Conservation (phyloP, 129 eudicot genomes). For the Pulicaria dysenterica region DNA sequence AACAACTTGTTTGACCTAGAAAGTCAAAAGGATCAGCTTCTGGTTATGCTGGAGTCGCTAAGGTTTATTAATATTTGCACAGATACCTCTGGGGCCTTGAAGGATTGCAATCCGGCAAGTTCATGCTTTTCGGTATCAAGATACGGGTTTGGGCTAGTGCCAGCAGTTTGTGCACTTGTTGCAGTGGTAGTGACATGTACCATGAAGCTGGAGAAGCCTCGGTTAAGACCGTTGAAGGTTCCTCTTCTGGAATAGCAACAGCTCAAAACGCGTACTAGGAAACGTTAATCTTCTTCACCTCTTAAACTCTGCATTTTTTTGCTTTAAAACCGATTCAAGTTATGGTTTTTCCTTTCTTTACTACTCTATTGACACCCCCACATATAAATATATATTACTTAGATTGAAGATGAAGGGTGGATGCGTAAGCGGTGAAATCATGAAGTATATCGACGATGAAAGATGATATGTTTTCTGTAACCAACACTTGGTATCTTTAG, state of each 20-base stretch:
- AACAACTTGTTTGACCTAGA: not conserved
- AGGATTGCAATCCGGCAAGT: slow-evolving; percentile 19
- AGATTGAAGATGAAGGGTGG: slow-evolving; percentile 33
- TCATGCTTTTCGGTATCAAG: slow-evolving; percentile 57
- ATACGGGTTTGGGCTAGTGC: slow-evolving; percentile 76
- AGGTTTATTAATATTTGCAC: slow-evolving; percentile 25
- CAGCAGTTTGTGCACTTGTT: slow-evolving; percentile 66
- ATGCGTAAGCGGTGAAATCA: not conserved
- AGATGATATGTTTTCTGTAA: not conserved
- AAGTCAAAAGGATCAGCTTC: not conserved
- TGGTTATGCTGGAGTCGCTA: slow-evolving; percentile 13
- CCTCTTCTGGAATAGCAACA: slow-evolving; percentile 59
- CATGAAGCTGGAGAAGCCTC: slow-evolving; percentile 60
- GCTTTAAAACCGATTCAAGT: slow-evolving; percentile 4
- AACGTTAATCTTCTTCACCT: not conserved
- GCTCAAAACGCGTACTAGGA: not conserved
- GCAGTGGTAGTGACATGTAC: slow-evolving; percentile 66
- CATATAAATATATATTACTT: not conserved
- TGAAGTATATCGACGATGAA: not conserved
- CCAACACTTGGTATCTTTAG: not conserved
- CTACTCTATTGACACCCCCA: not conserved
- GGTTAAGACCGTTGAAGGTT: slow-evolving; percentile 45
- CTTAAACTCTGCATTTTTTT: not conserved
- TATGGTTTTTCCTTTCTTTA: not conserved
- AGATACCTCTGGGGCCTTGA: slow-evolving; percentile 42